phyloP scores from a whole-genome alignment of 805 yeast species.

The Metschnikowia matae region DNA sequence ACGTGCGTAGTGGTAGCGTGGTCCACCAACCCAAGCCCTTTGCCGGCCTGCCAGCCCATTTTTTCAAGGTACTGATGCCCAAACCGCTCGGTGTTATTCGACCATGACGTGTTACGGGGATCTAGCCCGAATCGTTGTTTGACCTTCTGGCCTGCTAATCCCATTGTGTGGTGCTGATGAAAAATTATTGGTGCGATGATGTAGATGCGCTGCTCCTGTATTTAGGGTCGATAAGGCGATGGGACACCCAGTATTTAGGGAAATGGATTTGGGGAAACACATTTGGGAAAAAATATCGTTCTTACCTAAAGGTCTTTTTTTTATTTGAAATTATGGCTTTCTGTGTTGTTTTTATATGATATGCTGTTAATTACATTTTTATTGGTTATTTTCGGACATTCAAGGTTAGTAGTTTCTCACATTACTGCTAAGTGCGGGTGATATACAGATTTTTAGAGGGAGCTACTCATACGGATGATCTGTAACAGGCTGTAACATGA shows the following conservation, averaged over 20 bases:
- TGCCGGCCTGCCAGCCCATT: conserved; percentile 91
- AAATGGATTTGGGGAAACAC: background rate
- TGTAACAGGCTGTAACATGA: no score
- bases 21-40: conserved; percentile 70
- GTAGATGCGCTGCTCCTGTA: conserved; percentile 5
- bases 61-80: conserved; percentile 82
- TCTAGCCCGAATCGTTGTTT: conserved; percentile 87
- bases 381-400: no score
- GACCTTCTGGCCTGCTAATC: conserved; percentile 73
- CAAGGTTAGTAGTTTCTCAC: no score
- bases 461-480: no score
- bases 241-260: background rate
- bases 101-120: conserved; percentile 94
- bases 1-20: conserved; percentile 77
- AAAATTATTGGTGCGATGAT: conserved; percentile 2
- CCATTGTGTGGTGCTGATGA: conserved; percentile 45
- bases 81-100: conserved; percentile 75
- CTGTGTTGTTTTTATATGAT: no score
- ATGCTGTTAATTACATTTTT: no score
- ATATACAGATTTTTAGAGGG: no score
- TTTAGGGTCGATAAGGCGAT: conserved; percentile 1
- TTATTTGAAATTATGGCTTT: no score
- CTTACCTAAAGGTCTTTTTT: no score
- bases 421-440: no score
- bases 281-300: no score